Evolutionary conservation across 345 rosid species (phyloP), one percentile per base, ranked within the genome.

Genomic region (Bretschneidera sinensis): DNA sequence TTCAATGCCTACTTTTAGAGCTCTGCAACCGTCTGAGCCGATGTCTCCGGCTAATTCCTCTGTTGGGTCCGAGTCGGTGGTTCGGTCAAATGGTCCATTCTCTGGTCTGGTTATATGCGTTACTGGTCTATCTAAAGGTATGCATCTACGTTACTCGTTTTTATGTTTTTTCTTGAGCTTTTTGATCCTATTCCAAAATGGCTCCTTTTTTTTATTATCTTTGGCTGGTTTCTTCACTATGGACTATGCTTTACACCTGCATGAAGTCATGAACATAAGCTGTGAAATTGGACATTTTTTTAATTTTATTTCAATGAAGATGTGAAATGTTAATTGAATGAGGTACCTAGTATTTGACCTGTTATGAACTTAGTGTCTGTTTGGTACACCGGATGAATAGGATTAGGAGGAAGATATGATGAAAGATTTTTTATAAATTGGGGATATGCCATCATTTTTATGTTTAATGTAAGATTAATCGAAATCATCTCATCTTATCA

Each of bases 91-190:
- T 60, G 83, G 80, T 45, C 95, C 96, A 0, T 92, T 92, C 67
- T 66, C 86, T 34, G 83, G 85, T 33, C 87, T 92, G 59, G 80
- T 85, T 34, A 85, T 92, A 17, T 92, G 99, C 55, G 99, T 87
- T 45, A 89, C 97, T 21, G 97, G 98, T 67, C 81, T 92, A 45
- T 92, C 98, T 43, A 89, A 85, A 84, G 97, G 98, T 87, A 54
- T 19, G 17, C 9, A 0, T 19, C 14, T 22, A 17, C 18, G 28
- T n/a, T n/a, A n/a, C 15, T 1, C 45, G 1, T 39, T 13, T 39
- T 2, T 39, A 4, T 39, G 23, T 31, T 31, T 31, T 17, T 6
- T 24, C 56, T 17, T 15, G n/a, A 24, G 2, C 6, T 15, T n/a
- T 63, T 13, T 17, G 17, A 19, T 59, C 19, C 21, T 23, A 21